A percentile compares a stretch with the other conserved stretches of the same genome.
Conservation (phyloP, 768 basidiomycete species). For the Suillus sp. region DNA sequence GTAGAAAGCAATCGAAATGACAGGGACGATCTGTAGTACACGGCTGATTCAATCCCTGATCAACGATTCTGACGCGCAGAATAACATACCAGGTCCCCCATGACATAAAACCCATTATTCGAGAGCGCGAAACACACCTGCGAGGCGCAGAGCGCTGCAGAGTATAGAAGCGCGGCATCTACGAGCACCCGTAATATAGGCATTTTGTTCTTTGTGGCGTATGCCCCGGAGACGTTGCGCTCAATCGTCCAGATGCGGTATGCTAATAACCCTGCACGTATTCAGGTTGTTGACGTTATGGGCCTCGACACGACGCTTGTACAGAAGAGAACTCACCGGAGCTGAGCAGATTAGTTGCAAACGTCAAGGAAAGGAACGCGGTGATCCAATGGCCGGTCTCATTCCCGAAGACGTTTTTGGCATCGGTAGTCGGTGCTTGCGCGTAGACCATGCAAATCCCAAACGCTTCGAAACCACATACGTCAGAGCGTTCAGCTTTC, state of each 20-base stretch:
- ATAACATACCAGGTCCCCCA: not conserved
- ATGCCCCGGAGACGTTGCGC: not conserved
- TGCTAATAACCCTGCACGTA: constrained; percentile 4
- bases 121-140: not conserved
- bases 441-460: constrained; percentile 9
- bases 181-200: not conserved
- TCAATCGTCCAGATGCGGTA: constrained; percentile 9
- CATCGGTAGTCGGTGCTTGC: constrained; percentile 3
- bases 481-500: not conserved
- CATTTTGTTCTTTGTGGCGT: not conserved
- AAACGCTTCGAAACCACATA: not conserved
- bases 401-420: constrained; percentile 5
- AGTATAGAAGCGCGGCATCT: not conserved
- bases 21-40: not conserved
- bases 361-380: constrained; percentile 8
- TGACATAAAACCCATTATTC: not conserved
- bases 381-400: constrained; percentile 12
- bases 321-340: not conserved
- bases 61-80: not conserved
- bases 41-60: not conserved
- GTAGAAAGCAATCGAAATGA: not conserved
- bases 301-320: not conserved
- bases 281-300: not conserved
- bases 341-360: constrained; percentile 10
- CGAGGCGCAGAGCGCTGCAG: not conserved